Percentiles rank a stretch among this genome's conserved stretches.
Evolutionary conservation across 306 rosid genomes (phyloP).

Genomic region (Medicago lupulina): DNA sequence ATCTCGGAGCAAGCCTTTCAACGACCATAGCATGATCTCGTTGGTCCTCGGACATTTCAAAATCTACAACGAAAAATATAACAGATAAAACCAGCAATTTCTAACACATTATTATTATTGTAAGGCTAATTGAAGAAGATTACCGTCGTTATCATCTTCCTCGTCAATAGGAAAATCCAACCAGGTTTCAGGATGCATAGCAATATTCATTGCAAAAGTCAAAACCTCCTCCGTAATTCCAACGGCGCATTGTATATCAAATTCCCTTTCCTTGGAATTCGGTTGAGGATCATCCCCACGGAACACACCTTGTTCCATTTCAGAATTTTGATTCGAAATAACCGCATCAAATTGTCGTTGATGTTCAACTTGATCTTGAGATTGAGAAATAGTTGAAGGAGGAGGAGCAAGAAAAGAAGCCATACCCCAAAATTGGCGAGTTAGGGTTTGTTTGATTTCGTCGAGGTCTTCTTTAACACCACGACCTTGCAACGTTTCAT

Average conservation of each 20-base stretch:
- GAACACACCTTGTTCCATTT: neutral
- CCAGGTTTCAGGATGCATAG: conserved; percentile 99
- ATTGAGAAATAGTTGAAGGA: conserved; percentile 20
- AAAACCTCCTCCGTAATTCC: conserved; percentile 91
- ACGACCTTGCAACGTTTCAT: conserved; percentile 54
- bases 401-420: conserved; percentile 86
- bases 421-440: conserved; percentile 93
- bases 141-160: conserved; percentile 86
- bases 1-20: conserved; percentile 83
- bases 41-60: conserved; percentile 84
- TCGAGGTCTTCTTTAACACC: conserved; percentile 88
- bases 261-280: conserved; percentile 41
- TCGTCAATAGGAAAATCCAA: conserved; percentile 93
- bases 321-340: conserved; percentile 33
- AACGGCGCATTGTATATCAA: conserved; percentile 44
- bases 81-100: neutral
- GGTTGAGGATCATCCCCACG: conserved; percentile 8
- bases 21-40: conserved; percentile 68
- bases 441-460: conserved; percentile 77
- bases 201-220: conserved; percentile 81
- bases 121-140: too few relatives aligned
- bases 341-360: neutral
- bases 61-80: conserved; percentile 58
- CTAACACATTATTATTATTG: too few relatives aligned
- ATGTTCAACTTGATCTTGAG: conserved; percentile 13